Conservation (phyloP, 1,284 basidiomycete species). For the Tremellales sp. region DNA sequence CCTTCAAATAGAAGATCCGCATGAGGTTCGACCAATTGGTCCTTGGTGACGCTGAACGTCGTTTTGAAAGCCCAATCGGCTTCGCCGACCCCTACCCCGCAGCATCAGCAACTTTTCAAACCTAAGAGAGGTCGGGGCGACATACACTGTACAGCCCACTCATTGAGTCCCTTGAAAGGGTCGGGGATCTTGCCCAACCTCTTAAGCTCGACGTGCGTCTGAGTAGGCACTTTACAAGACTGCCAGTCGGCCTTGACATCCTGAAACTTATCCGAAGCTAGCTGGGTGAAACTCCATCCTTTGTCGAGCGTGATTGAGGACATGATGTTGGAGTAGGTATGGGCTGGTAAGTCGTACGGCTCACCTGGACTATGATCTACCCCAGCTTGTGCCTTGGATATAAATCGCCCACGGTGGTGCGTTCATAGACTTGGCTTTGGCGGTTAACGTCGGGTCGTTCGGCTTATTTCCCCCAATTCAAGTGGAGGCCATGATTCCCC, state of each 20-base stretch:
- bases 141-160: conserved; percentile 83
- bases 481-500: too few relatives aligned
- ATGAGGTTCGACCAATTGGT: conserved; percentile 49
- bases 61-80: conserved; percentile 78
- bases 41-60: conserved; percentile 56
- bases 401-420: too few relatives aligned
- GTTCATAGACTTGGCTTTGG: too few relatives aligned
- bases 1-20: conserved; percentile 80
- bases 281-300: conserved; percentile 27
- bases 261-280: conserved; percentile 10
- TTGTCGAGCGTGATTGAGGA: too few relatives aligned
- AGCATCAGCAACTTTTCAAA: conserved; percentile 6
- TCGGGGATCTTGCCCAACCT: conserved; percentile 68
- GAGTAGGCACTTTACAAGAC: conserved; percentile 59
- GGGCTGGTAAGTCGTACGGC: too few relatives aligned
- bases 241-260: conserved; percentile 26
- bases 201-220: conserved; percentile 77
- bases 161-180: conserved; percentile 68
- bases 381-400: too few relatives aligned
- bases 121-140: conserved; percentile 2
- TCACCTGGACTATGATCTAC: too few relatives aligned
- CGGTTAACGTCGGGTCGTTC: too few relatives aligned
- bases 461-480: too few relatives aligned
- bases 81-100: conserved; percentile 72
- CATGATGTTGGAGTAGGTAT: too few relatives aligned